phyloP scores from a whole-genome alignment of 2,329 filamentous ascomycete genomes.

The Diaporthe longicolla region DNA sequence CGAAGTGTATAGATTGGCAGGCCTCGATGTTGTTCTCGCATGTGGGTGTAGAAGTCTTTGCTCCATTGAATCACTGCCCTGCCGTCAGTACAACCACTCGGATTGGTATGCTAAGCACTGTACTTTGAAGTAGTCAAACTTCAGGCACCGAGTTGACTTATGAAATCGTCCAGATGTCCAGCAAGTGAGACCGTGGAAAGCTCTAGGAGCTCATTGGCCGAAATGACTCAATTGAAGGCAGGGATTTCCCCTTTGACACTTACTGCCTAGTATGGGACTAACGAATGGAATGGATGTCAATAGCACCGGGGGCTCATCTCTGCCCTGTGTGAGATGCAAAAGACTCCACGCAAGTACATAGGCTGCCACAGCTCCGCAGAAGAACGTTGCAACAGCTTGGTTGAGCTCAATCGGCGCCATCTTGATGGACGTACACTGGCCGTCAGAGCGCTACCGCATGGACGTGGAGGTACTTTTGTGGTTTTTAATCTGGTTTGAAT shows the following conservation, averaged over 20 bases:
- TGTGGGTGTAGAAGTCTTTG: constrained; percentile 30
- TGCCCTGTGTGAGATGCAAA: constrained; percentile 19
- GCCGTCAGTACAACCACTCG: neutral
- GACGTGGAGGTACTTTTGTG: too few species aligned
- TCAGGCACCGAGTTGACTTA: neutral
- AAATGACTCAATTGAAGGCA: neutral
- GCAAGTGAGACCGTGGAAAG: neutral
- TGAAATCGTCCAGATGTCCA: too few species aligned
- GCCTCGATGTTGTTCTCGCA: constrained; percentile 14
- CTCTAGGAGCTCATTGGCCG: neutral
- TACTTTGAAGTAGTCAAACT: neutral
- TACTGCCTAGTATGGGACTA: constrained; percentile 32
- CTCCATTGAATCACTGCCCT: constrained; percentile 31
- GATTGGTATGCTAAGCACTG: neutral
- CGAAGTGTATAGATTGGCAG: constrained; percentile 31
- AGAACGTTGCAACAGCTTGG: neutral
- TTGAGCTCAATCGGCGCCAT: neutral
- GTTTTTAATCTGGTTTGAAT: neutral
- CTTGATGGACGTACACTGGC: neutral
- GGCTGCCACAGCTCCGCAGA: constrained; percentile 6
- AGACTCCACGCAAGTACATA: constrained; percentile 10
- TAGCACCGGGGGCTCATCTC: constrained; percentile 28
- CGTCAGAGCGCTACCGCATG: neutral
- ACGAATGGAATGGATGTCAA: constrained; percentile 5
- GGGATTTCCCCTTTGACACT: neutral